Conservation (phyloP, 208 protist species). For the Acanthamoeba quina region DNA sequence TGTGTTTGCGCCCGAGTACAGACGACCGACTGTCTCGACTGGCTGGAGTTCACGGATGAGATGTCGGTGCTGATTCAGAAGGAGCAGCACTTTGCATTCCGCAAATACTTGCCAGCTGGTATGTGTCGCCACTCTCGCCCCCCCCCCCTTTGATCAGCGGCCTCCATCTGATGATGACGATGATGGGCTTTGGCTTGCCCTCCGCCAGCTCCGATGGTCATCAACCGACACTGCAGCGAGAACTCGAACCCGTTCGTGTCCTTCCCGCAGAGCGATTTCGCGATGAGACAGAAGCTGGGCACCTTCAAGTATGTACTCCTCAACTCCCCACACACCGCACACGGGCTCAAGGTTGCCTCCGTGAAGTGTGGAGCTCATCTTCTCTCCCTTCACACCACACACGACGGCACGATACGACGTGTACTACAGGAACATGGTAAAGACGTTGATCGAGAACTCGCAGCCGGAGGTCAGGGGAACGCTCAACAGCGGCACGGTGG, state of each 20-base stretch:
- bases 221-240: constrained; percentile 44
- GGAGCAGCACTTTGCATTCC: constrained; percentile 52
- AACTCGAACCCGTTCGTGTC: constrained; percentile 24
- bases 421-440: constrained; percentile 46
- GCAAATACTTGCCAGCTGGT: constrained; percentile 38
- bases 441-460: constrained; percentile 37
- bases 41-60: constrained; percentile 41
- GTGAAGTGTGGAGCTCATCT: not conserved
- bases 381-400: too few species aligned
- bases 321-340: not conserved
- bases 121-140: not conserved
- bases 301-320: not conserved
- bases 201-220: constrained; percentile 33
- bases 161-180: not conserved
- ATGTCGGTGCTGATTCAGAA: constrained; percentile 16
- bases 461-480: not conserved
- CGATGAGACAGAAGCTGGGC: not conserved
- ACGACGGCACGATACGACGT: not conserved
- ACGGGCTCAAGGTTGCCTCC: not conserved
- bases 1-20: not conserved
- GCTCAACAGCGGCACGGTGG: not conserved
- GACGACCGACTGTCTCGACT: constrained; percentile 23
- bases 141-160: not conserved
- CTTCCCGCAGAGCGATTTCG: constrained; percentile 34
- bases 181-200: not conserved